Evolutionary conservation across 108 stramenopile genomes (phyloP), one percentile per base, ranked within the genome.

Genomic region (Fistulifera solaris): DNA sequence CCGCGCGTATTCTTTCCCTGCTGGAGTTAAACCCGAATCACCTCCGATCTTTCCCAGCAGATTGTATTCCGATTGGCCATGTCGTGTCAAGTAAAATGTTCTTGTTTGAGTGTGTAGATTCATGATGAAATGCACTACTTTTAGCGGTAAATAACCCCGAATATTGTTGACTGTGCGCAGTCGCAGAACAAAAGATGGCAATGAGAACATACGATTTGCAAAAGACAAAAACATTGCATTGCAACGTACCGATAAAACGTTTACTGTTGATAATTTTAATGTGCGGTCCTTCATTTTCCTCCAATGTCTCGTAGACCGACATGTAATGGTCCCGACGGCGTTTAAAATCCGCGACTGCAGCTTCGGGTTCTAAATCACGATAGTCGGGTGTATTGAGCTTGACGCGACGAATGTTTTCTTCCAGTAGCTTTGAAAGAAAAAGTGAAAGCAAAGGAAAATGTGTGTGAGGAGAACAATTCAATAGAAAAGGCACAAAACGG

Each of bases 61-160:
- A 59, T 99, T 99, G 83, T 96, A 99, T 62, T 94, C 82, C 14
- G 89, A 93, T 72, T 99, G 96, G 27, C 99, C 99, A 73, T 99
- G 99, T 17, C 99, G 86, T 5, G 93, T 94, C 61, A 99, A 74
- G 63, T 90, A 99, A 62, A 94, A 96, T 8, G 82, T 84, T 22
- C 92, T 76, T 40, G 87, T 77, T 10, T 85, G 66, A 1, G 81
- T 85, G 57, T 93, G 94, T 52, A 96, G 63, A 47, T 93, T 93
- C 91, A 93, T 96, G 49, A 96, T 78, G 67, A 93, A 96, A 42
- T 93, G 89, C 18, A 90, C 88, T 25, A 96, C 73, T 70, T 93
- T 93, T 18, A 87, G 72, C 10, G 85, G 74, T 23, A 96, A 51
- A 55, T 92, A 92, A 4, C 94, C 94, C 10, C 91, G 76, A 58